These are phyloP conservation scores for Pythium periplocum DNA, from an alignment of 352 stramenopile species.

Conservation along the genomic window DNA sequence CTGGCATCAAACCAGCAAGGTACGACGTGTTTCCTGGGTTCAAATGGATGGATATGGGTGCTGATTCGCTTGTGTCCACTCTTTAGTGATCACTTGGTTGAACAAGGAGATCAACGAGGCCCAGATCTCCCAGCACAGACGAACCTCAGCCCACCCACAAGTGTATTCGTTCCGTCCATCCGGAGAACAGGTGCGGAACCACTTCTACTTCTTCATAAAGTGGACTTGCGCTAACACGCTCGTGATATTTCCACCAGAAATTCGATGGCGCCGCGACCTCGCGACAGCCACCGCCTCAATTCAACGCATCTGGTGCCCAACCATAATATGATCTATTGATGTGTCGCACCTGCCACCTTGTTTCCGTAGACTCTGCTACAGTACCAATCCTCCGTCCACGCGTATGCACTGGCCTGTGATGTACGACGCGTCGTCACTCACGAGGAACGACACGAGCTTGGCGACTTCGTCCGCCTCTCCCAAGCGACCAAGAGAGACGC, in stretches of 20 bases:
- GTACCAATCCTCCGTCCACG: slow-evolving; percentile 69
- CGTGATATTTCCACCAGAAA: too few species aligned
- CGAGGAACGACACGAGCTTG: slow-evolving; percentile 74
- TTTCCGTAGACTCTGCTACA: slow-evolving; percentile 26
- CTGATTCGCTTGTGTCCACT: too few species aligned
- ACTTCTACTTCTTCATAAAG: too few species aligned
- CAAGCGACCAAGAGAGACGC: slow-evolving; percentile 56
- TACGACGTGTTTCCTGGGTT: slow-evolving; percentile 13
- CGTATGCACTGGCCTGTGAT: slow-evolving; percentile 84
- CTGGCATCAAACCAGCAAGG: slow-evolving; percentile 87
- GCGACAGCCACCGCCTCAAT: slow-evolving; percentile 3
- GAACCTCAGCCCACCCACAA: slow-evolving; percentile 55
- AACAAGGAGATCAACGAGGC: slow-evolving; percentile 92
- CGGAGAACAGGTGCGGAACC: slow-evolving; percentile 28
- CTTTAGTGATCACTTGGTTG: slow-evolving; percentile 81
- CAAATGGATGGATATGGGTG: background rate
- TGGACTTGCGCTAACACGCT: too few species aligned
- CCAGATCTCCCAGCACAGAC: slow-evolving; percentile 66
- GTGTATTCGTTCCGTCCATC: slow-evolving; percentile 59
- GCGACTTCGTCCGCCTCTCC: slow-evolving; percentile 68
- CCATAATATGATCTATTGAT: slow-evolving; percentile 5
- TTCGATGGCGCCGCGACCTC: slow-evolving; percentile 1
- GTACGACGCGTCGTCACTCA: slow-evolving; percentile 69
- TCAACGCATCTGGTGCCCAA: slow-evolving; percentile 6
- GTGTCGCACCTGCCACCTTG: background rate